Evolutionary conservation across 352 stramenopile genomes (phyloP).

Genomic region (Phytophthora meadii): DNA sequence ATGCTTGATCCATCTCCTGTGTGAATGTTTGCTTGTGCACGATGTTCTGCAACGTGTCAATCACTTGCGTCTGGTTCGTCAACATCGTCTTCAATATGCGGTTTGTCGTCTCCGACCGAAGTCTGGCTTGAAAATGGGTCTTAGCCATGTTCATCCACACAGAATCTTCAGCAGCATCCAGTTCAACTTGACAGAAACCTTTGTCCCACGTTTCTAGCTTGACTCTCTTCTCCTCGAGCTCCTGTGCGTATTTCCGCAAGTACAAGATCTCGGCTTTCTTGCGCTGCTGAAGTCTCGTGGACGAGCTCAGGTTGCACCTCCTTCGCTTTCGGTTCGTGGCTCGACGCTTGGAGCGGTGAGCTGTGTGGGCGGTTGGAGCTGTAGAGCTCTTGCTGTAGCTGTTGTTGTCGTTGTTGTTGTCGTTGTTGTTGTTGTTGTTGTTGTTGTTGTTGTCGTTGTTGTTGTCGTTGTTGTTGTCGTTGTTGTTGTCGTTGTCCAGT

Average conservation of each 20-base stretch:
- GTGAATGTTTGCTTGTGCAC: not conserved
- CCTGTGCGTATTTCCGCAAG: constrained; percentile 2
- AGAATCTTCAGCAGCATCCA: not conserved
- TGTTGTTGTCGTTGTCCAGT: too few relatives aligned
- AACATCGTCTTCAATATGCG: not conserved
- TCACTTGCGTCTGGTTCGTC: not conserved
- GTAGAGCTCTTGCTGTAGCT: not conserved
- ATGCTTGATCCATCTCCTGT: not conserved
- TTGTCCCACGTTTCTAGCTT: not conserved
- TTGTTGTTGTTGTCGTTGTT: not conserved
- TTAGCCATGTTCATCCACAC: not conserved
- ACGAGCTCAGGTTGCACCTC: constrained; percentile 6
- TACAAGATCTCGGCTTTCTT: constrained; percentile 12
- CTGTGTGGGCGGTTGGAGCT: not conserved
- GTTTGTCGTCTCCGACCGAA: constrained; percentile 7
- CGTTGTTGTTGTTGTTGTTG: too few relatives aligned
- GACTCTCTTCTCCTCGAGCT: constrained; percentile 5
- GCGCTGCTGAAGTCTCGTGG: constrained; percentile 9
- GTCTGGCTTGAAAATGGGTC: not conserved
- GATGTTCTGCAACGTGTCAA: not conserved
- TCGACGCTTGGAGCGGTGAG: not conserved
- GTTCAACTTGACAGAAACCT: not conserved
- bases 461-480: too few relatives aligned
- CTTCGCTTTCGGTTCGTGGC: constrained; percentile 1
- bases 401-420: too few relatives aligned